Base-by-base conservation (phyloP, 2,329 filamentous ascomycete species). In the Aotearoamyces nothofagi region DNA sequence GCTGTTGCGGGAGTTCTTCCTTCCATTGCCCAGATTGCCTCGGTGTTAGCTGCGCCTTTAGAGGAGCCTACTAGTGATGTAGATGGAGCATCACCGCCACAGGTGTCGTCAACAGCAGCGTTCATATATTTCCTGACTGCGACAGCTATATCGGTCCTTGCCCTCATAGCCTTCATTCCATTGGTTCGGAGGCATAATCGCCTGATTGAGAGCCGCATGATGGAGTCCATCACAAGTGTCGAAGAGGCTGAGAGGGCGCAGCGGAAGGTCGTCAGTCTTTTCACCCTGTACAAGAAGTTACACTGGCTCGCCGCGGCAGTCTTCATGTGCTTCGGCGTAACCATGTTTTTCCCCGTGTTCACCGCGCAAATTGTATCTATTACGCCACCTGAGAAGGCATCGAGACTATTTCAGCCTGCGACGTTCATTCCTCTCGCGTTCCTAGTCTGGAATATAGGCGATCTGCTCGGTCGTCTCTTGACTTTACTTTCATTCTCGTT, bases 291-390 rank as follows among this genome's bases (percentile, higher is more conserved):
- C 43, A 58, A 58, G 35, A 92, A 92, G 51, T 67, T 96, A 24
- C 71, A 69, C 44, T 92, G 78, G 69, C 63, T 84, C 9, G 70
- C 82, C 0, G 58, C 63, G n/a, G 70, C 80, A 5, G 70, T 94
- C 9, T 83, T 82, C 43, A 50, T 86, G 38, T 84, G 77, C 47
- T 96, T 96, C 46, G 56, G 66, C 23, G 57, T 87, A 31, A 86
- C 86, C 27, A 96, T 98, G 87, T 74, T 90, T 49, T 96, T 86
- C 58, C 90, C 90, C 1, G 81, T 96, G 35, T 92, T 92, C 54
- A 96, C 90, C 0, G 58, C 65, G 33, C 71, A 77, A 52, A 76
- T 78, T 29, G 38, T 60, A 13, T 69, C 63, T 3, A 56, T 66
- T 34, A 48, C 41, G 37, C 53, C 37, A 5, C 33, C 43, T n/a